These are phyloP conservation scores for Scedosporium aurantiacum DNA, from an alignment of 2,329 filamentous ascomycete genomes.

Conservation along the genomic window DNA sequence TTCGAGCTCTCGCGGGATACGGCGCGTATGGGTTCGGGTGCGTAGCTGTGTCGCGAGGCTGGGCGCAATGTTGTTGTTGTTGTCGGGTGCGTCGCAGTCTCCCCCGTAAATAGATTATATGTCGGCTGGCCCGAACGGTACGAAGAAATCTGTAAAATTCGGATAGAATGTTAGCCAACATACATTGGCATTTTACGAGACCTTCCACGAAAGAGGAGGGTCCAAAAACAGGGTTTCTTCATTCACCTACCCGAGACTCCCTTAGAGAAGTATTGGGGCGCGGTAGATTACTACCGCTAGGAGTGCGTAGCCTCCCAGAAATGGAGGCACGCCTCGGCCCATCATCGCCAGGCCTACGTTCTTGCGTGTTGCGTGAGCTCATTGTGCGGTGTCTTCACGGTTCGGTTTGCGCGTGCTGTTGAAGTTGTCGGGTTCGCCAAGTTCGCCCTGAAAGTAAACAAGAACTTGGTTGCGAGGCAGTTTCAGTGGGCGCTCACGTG, in stretches of 20 bases:
- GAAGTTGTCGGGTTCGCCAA: not conserved
- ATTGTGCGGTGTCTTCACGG: slow-evolving; percentile 15
- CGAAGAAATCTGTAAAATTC: slow-evolving; percentile 24
- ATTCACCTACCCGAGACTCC: slow-evolving; percentile 27
- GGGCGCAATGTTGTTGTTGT: slow-evolving; percentile 18
- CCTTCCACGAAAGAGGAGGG: not conserved
- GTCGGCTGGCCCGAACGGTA: slow-evolving; percentile 43
- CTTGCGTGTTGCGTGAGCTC: slow-evolving; percentile 22
- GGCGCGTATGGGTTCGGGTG: slow-evolving; percentile 27
- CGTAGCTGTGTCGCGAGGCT: slow-evolving; percentile 28
- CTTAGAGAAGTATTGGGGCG: slow-evolving; percentile 23
- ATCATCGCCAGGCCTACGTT: slow-evolving; percentile 14
- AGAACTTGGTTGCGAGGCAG: not conserved
- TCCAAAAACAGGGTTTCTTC: not conserved
- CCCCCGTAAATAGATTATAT: slow-evolving; percentile 49
- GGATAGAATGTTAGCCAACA: not conserved
- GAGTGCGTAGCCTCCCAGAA: slow-evolving; percentile 21
- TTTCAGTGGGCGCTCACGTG: not conserved
- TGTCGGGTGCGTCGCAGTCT: slow-evolving; percentile 25
- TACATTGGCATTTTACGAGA: not conserved
- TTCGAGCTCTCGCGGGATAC: slow-evolving; percentile 48
- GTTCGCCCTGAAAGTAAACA: not conserved
- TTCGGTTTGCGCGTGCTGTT: not conserved
- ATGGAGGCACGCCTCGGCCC: slow-evolving; percentile 19
- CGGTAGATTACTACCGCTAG: slow-evolving; percentile 19